phyloP scores from a whole-genome alignment of 306 rosid genomes.

The Sphenostylis stenocarpa region DNA sequence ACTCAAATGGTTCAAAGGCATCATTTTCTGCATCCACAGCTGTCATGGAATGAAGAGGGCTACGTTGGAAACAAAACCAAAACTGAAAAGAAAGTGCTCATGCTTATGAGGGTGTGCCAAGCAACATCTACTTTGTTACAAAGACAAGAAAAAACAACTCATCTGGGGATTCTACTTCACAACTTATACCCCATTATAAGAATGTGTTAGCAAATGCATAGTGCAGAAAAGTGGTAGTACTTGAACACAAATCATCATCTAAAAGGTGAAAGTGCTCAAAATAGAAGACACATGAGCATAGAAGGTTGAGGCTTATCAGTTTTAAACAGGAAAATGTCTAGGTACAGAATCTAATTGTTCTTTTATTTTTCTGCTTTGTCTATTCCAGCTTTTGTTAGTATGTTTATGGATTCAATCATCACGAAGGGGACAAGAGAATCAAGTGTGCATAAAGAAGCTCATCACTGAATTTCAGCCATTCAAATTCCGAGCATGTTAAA shows the following conservation, averaged over 20 bases:
- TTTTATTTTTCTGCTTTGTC: background rate
- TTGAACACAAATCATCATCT: constrained; percentile 22
- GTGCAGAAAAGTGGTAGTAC: background rate
- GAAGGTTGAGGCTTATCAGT: constrained; percentile 13
- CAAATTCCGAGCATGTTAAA: background rate
- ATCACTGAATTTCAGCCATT: background rate
- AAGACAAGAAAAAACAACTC: constrained; percentile 83
- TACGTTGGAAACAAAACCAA: background rate
- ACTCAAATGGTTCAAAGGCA: constrained; percentile 53
- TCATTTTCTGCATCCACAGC: constrained; percentile 37
- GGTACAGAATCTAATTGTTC: background rate
- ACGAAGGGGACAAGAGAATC: background rate
- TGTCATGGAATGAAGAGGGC: constrained; percentile 36
- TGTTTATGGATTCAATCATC: constrained; percentile 27
- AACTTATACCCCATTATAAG: constrained; percentile 19
- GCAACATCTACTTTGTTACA: constrained; percentile 72
- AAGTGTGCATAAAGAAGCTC: background rate
- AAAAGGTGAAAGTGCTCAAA: constrained; percentile 15
- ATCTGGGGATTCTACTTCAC: constrained; percentile 38
- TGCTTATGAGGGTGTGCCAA: constrained; percentile 60
- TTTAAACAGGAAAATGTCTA: constrained; percentile 7
- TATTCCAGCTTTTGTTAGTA: constrained; percentile 13
- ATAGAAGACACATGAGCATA: background rate
- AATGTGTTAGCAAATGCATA: constrained; percentile 6
- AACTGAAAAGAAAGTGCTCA: constrained; percentile 20